A percentile compares a stretch with the other conserved stretches of the same genome.
Evolutionary conservation across 192 early-diverging fungal genomes (phyloP).

Genomic region (Dispira parvispora): DNA sequence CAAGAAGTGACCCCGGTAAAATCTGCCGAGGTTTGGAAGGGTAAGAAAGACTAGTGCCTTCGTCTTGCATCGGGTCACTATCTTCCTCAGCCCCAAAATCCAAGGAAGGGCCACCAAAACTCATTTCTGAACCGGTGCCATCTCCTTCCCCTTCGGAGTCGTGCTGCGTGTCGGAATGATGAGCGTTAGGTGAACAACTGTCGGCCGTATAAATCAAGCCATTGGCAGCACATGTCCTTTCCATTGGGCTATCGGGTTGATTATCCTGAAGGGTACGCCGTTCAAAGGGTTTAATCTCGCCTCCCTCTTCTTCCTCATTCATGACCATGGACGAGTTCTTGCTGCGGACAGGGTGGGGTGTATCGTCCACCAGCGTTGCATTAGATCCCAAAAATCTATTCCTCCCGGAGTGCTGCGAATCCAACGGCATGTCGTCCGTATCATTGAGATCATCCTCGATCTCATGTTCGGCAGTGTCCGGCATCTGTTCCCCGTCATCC

Average conservation of each 20-base stretch:
- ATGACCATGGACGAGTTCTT: not conserved
- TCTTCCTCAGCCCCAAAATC: not conserved
- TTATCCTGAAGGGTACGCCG: no score
- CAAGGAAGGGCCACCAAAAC: not conserved
- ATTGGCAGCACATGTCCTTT: no score
- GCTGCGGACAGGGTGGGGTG: not conserved
- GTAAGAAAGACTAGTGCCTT: not conserved
- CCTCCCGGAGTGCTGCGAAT: no score
- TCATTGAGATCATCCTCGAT: not conserved
- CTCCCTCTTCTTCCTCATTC: no score
- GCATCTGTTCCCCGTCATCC: not conserved
- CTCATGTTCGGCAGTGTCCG: not conserved
- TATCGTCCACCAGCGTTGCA: not conserved
- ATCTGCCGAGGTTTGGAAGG: no score
- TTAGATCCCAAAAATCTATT: not conserved
- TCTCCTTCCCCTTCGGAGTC: not conserved
- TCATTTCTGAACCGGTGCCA: not conserved
- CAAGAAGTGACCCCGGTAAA: no score
- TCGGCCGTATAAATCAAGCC: no score
- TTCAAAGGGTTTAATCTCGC: no score
- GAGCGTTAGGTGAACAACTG: no score
- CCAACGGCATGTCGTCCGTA: not conserved
- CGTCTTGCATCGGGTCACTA: not conserved
- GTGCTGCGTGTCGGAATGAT: not conserved
- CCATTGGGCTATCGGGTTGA: no score